phyloP scores from a whole-genome alignment of 73 alveolate species.

The Blepharisma japonicum region DNA sequence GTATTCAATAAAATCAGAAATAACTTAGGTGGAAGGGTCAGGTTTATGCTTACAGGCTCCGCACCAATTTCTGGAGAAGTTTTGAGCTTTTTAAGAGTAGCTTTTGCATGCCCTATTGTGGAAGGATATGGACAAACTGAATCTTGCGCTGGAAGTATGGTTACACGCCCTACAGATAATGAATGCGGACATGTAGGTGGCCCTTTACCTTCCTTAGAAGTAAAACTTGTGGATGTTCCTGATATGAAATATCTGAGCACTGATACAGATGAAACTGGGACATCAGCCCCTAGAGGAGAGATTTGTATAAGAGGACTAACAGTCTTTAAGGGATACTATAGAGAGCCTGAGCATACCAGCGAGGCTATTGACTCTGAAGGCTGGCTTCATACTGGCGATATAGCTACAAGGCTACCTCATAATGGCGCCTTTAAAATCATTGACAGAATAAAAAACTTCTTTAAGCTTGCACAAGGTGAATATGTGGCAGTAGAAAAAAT shows the following conservation, averaged over 20 bases:
- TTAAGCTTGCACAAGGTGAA: constrained; percentile 78
- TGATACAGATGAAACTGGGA: constrained; percentile 68
- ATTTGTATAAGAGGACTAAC: constrained; percentile 67
- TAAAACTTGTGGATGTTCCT: constrained; percentile 60
- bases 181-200: constrained; percentile 74
- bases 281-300: constrained; percentile 62
- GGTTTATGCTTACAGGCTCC: constrained; percentile 65
- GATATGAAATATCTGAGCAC: constrained; percentile 62
- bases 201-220: constrained; percentile 57
- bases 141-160: constrained; percentile 53
- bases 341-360: constrained; percentile 66
- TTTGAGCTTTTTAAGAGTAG: constrained; percentile 46
- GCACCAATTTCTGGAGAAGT: constrained; percentile 82
- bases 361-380: constrained; percentile 73
- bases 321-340: constrained; percentile 69
- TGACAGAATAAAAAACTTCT: constrained; percentile 59
- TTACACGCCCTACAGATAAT: constrained; percentile 59
- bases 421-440: constrained; percentile 52
- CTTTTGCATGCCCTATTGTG: constrained; percentile 48
- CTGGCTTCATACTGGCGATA: constrained; percentile 86
- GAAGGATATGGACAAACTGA: constrained; percentile 77
- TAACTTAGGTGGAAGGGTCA: constrained; percentile 71
- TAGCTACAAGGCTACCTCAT: constrained; percentile 51
- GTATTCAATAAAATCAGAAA: constrained; percentile 53
- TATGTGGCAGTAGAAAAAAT: constrained; percentile 84